These are phyloP conservation scores for Liquidambar formosana DNA, from an alignment of 164 flowering plant genomes.

Conservation along the genomic window DNA sequence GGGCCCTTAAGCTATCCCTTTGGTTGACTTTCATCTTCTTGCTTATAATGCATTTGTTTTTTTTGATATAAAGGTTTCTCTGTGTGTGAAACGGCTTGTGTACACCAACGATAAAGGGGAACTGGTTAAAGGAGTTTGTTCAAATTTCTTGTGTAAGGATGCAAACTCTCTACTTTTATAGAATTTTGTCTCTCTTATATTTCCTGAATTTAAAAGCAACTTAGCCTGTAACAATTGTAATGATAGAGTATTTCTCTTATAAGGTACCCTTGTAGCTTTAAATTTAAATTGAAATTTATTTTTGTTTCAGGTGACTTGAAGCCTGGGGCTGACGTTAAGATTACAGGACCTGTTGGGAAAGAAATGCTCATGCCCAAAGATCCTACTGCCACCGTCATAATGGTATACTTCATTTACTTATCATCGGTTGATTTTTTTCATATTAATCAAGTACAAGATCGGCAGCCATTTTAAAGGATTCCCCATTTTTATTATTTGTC, in stretches of 20 bases:
- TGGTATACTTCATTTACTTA: slow-evolving; percentile 47
- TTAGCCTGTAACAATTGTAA: neutral
- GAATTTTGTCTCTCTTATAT: neutral
- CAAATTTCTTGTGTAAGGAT: slow-evolving; percentile 88
- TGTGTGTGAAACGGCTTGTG: slow-evolving; percentile 89
- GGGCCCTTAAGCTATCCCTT: neutral
- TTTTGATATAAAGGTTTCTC: slow-evolving; percentile 60
- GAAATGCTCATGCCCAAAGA: slow-evolving; percentile 99
- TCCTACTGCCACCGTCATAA: slow-evolving; percentile 84
- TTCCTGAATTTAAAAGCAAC: neutral
- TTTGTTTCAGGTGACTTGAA: slow-evolving; percentile 77
- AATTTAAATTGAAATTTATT: too few relatives aligned
- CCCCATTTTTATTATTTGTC: neutral
- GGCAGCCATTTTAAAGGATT: neutral
- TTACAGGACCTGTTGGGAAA: slow-evolving; percentile 98
- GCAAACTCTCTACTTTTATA: neutral
- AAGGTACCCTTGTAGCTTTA: neutral
- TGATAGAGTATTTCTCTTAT: neutral
- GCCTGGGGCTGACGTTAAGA: slow-evolving; percentile 79
- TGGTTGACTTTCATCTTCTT: neutral
- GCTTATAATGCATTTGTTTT: neutral
- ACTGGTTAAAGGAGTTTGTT: slow-evolving; percentile 93
- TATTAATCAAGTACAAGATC: neutral
- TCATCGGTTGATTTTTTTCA: neutral
- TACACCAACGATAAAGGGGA: slow-evolving; percentile 95